phyloP scores from a whole-genome alignment of 768 basidiomycete genomes.

The Termitomyces sp. region DNA sequence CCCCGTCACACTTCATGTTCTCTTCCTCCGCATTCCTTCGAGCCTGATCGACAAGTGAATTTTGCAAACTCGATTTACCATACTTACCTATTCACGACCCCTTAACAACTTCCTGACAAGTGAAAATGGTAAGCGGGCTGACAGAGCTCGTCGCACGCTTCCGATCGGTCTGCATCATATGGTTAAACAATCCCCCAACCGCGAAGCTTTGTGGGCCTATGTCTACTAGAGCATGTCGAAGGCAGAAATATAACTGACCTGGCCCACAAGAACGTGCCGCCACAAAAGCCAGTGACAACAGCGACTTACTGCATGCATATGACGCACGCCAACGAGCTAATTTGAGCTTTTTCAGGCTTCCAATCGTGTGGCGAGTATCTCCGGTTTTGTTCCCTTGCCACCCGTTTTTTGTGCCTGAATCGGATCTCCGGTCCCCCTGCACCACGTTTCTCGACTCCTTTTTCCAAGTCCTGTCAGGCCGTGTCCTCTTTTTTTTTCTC shows the following conservation, averaged over 20 bases:
- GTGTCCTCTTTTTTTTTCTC: constrained; percentile 14
- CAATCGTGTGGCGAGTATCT: constrained; percentile 8
- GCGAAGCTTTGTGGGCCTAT: background rate
- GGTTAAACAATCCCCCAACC: background rate
- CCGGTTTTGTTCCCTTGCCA: constrained; percentile 21
- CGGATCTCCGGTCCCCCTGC: constrained; percentile 25
- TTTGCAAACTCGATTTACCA: background rate
- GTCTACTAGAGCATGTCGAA: background rate
- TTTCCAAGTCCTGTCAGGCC: constrained; percentile 11
- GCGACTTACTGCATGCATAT: background rate
- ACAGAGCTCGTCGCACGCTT: background rate
- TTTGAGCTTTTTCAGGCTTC: background rate
- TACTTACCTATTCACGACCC: background rate
- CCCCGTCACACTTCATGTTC: background rate
- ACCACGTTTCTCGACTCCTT: constrained; percentile 11
- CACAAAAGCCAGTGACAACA: background rate
- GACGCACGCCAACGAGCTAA: background rate
- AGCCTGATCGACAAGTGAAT: background rate
- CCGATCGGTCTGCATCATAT: constrained; percentile 1
- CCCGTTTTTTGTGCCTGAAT: constrained; percentile 31
- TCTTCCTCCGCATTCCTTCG: background rate
- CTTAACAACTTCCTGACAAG: background rate
- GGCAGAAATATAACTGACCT: background rate
- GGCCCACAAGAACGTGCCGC: background rate
- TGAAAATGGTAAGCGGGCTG: background rate